Conservation (phyloP, 768 basidiomycete genomes). For the Baorangia bicolor region DNA sequence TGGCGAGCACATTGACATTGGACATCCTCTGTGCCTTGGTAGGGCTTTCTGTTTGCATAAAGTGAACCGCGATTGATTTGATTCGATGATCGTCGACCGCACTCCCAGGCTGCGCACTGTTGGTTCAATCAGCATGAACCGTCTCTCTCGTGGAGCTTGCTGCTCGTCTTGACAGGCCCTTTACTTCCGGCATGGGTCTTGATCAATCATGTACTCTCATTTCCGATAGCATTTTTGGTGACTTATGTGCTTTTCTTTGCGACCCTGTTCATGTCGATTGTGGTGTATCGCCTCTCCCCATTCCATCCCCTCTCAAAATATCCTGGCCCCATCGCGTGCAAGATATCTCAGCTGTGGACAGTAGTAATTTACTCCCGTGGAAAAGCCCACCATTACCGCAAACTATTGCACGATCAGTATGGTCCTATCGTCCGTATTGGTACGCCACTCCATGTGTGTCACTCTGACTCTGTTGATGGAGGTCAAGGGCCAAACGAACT, state of each 20-base stretch:
- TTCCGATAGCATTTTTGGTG: constrained; percentile 2
- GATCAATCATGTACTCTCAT: constrained; percentile 6
- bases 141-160: constrained; percentile 12
- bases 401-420: constrained; percentile 29
- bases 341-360: constrained; percentile 32
- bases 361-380: constrained; percentile 19
- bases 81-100: neutral
- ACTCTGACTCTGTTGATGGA: constrained; percentile 3
- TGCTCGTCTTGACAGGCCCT: constrained; percentile 12
- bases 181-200: constrained; percentile 12
- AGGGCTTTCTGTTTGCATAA: neutral
- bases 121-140: constrained; percentile 22
- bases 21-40: constrained; percentile 24
- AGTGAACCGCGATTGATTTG: neutral
- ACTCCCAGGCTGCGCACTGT: constrained; percentile 11
- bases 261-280: constrained; percentile 28
- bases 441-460: constrained; percentile 9
- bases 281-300: constrained; percentile 38
- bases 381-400: constrained; percentile 18
- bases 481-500: constrained; percentile 39
- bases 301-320: constrained; percentile 39
- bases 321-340: constrained; percentile 35
- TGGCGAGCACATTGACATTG: constrained; percentile 1
- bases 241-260: constrained; percentile 19
- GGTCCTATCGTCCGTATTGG: constrained; percentile 36